Evolutionary conservation across 1,284 basidiomycete genomes (phyloP).

Genomic region (Pisolithus thermaeus): DNA sequence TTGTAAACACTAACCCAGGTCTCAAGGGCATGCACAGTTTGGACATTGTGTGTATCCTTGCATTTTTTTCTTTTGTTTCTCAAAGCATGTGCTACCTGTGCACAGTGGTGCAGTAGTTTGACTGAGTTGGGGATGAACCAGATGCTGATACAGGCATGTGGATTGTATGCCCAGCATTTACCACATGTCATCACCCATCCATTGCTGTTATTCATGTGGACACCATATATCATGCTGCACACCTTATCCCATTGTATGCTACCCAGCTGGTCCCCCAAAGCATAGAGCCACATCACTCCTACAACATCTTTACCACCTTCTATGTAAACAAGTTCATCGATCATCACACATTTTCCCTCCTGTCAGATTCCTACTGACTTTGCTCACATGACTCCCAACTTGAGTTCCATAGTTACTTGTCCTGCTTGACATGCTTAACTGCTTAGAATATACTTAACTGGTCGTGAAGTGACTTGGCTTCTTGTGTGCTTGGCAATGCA

Average conservation of each 20-base stretch:
- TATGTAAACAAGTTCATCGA: constrained; percentile 8
- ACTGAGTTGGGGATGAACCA: background rate
- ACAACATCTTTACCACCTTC: constrained; percentile 2
- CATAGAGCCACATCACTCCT: constrained; percentile 2
- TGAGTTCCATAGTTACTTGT: no score
- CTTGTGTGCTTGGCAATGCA: background rate
- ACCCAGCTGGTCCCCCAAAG: background rate
- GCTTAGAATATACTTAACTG: no score
- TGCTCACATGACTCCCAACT: no score
- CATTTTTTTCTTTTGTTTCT: constrained; percentile 23
- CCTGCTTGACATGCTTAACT: no score
- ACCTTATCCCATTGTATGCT: background rate
- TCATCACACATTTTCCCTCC: constrained; percentile 3
- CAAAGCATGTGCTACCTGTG: constrained; percentile 17
- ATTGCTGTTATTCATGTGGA: background rate
- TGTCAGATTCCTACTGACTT: no score
- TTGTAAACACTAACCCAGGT: background rate
- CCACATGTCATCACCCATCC: no score
- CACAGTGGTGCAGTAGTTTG: constrained; percentile 15
- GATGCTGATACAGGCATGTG: constrained; percentile 12
- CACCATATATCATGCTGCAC: constrained; percentile 1
- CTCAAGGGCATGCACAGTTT: constrained; percentile 11
- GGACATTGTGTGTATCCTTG: constrained; percentile 11
- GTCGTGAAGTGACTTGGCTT: no score
- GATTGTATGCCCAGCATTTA: background rate